Conservation (phyloP, 2,329 filamentous ascomycete species). For the Onygenales sp. region DNA sequence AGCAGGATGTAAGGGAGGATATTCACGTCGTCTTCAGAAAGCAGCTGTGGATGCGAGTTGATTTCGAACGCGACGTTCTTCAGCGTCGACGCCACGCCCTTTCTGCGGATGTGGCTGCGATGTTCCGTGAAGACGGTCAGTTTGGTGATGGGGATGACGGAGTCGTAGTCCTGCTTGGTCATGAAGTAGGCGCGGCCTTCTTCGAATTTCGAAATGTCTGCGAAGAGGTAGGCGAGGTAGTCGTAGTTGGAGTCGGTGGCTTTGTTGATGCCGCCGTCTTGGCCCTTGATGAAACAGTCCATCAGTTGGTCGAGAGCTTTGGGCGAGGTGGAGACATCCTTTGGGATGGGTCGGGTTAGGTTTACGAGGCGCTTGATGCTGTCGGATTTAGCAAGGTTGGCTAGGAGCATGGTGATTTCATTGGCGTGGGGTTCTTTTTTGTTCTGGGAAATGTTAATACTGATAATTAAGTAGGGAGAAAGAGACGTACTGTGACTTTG, state of each 20-base stretch:
- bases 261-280: slow-evolving; percentile 72
- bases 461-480: slow-evolving; percentile 2
- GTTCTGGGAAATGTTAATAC: slow-evolving; percentile 17
- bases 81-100: slow-evolving; percentile 91
- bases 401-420: slow-evolving; percentile 79
- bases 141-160: slow-evolving; percentile 81
- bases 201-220: slow-evolving; percentile 76
- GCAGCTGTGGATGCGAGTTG: slow-evolving; percentile 58
- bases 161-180: slow-evolving; percentile 64
- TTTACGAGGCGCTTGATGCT: slow-evolving; percentile 58
- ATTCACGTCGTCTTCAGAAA: slow-evolving; percentile 64
- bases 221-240: slow-evolving; percentile 89
- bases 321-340: slow-evolving; percentile 61
- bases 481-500: slow-evolving; percentile 61
- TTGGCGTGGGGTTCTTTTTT: slow-evolving; percentile 70
- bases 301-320: slow-evolving; percentile 80
- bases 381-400: slow-evolving; percentile 80
- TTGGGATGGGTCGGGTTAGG: slow-evolving; percentile 58
- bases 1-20: slow-evolving; percentile 81
- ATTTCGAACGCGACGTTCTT: slow-evolving; percentile 89
- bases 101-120: slow-evolving; percentile 68
- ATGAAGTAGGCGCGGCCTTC: slow-evolving; percentile 69
- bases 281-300: slow-evolving; percentile 91
- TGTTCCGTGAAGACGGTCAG: slow-evolving; percentile 92
- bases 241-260: slow-evolving; percentile 55